Evolutionary conservation across 2,329 filamentous ascomycete species (phyloP), one percentile per base, ranked within the genome.

Genomic region (Fusarium euwallaceae): DNA sequence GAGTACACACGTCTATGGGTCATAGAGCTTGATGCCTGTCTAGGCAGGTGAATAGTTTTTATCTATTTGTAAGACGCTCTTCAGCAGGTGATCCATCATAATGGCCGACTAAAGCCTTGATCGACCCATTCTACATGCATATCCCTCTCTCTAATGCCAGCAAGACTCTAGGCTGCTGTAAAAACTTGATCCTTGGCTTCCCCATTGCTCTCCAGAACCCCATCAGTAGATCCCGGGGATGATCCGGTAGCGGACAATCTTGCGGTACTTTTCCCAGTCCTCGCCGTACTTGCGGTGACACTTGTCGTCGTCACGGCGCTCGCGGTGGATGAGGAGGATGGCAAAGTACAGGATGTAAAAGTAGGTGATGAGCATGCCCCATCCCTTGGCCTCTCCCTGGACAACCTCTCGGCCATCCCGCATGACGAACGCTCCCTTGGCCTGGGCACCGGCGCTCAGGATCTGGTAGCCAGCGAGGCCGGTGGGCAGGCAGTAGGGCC

Each of bases 311-410:
- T 98, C 96, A 63, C 96, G 89, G 68, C 91, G 86, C 81, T 97
- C 95, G 22, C 96, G 93, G 82, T 98, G 96, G 64, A 98, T 87
- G 12, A 98, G 88, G 72, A 98, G 85, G 14, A 97, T 85, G 4
- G 92, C 95, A 85, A 98, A 98, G 86, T 98, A 98, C 9, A 97
- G 79, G 77, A 98, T 88, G 85, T 97, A 98, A 82, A 98, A 98
- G 86, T 98, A 98, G 0, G 95, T 98, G 76, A 98, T 90, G 55
- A 95, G 86, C 84, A 95, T 95, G 56, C 93, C 95, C 90, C 93
- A 97, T 24, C 95, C 95, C 77, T 89, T 90, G 36, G 94, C 92
- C 29, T 92, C 91, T 39, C 92, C 93, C 64, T 92, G 92, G 16
- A 95, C 87, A 2, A 95, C 88, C 77, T 92, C 89, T 14, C 89